Conservation (phyloP, 768 basidiomycete species). For the Galerina sulciceps region DNA sequence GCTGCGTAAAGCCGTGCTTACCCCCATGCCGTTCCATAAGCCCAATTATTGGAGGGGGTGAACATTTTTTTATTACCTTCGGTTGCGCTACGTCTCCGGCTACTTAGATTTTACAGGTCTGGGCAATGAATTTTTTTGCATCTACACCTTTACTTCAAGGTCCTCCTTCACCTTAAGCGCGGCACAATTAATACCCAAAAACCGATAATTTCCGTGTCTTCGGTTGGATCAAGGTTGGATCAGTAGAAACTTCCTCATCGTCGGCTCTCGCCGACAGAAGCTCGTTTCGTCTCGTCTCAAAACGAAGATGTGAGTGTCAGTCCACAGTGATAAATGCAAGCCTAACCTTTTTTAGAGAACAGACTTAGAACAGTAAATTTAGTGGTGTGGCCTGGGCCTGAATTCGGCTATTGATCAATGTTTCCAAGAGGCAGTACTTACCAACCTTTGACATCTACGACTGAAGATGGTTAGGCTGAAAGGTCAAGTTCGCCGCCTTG, state of each 20-base stretch:
- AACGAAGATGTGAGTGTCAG: neutral
- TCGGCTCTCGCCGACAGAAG: neutral
- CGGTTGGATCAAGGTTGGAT: neutral
- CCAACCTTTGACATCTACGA: neutral
- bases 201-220: neutral
- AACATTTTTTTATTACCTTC: neutral
- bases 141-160: neutral
- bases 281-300: no score
- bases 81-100: neutral
- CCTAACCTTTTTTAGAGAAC: neutral
- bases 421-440: neutral
- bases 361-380: no score
- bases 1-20: conserved; percentile 71
- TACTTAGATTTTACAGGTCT: neutral
- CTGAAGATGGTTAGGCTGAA: neutral
- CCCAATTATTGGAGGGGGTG: conserved; percentile 79
- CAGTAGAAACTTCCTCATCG: neutral
- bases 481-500: no score
- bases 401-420: neutral
- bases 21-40: conserved; percentile 87
- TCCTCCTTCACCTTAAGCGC: neutral
- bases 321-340: neutral
- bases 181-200: neutral
- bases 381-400: no score
- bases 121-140: neutral